Evolutionary conservation across 106 monocot genomes (phyloP), one percentile per base, ranked within the genome.

Genomic region (Acorus gramineus): DNA sequence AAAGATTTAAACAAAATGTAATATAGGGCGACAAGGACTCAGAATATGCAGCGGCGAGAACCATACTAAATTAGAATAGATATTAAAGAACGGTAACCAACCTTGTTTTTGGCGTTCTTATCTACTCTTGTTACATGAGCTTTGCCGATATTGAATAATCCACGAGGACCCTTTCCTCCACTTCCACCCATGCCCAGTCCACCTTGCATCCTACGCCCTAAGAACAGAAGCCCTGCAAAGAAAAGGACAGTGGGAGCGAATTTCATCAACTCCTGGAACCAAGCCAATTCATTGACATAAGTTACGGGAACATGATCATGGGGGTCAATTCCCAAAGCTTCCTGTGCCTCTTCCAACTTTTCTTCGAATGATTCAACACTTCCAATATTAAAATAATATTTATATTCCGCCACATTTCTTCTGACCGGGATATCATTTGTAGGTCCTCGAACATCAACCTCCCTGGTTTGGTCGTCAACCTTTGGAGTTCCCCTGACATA

Each of bases 71-170:
- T 28, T 28, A 28, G 28, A 28, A 28, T 28, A 28, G 28, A 28
- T 28, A 28, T 28, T 28, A 28, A 28, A 28, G n/a, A 6, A 65
- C 6, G 48, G 14, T 8, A 55, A 61, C 63, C 65, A 55, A 89
- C 88, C 88, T 98, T 98, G 69, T 92, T 88, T 74, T 92, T 98
- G n/a, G 98, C 88, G 56, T 91, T 92, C 64, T 92, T 98, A 64
- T 98, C 98, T 81, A 98, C 55, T 68, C 86, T 87, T 9, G 83
- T 98, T 42, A 98, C 82, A 12, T 83, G 78, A 71, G 87, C 92
- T 78, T 98, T 98, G 54, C 92, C 91, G 75, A 98, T 98, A 57
- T 88, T 98, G 63, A 98, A 98, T 56, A 92, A 88, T 6, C 98
- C 85, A 55, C 85, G 72, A 5, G 11, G 14, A 43, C 95, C 91